These are phyloP conservation scores for Rhodotorula sp. DNA, from an alignment of 1,284 basidiomycete genomes.

Conservation along the genomic window DNA sequence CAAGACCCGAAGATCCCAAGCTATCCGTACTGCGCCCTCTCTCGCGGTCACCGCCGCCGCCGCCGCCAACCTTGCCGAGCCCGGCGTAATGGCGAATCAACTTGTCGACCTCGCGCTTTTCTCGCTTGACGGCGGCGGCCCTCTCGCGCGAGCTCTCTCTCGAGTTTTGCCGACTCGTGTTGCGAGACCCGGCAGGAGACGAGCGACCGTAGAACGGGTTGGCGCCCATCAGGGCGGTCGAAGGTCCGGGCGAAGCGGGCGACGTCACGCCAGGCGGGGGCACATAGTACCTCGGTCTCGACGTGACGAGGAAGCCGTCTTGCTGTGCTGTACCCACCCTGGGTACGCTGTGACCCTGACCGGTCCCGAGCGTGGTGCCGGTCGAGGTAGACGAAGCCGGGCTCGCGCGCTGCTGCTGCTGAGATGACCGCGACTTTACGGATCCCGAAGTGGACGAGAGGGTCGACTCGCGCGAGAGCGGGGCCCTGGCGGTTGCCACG, in stretches of 20 bases:
- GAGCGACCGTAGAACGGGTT: slow-evolving; percentile 1
- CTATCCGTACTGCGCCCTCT: neutral
- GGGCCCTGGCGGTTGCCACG: neutral
- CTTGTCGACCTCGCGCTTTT: slow-evolving; percentile 1
- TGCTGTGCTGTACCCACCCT: neutral
- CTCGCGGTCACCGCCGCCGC: neutral
- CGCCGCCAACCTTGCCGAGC: neutral
- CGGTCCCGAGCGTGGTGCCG: neutral
- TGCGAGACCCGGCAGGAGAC: neutral
- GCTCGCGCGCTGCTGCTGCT: neutral
- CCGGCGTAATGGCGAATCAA: neutral
- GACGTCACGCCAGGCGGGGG: slow-evolving; percentile 6
- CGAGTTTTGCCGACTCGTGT: slow-evolving; percentile 5
- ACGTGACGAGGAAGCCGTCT: slow-evolving; percentile 32
- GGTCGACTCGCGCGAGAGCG: neutral
- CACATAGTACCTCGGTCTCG: slow-evolving; percentile 5
- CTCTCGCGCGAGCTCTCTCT: neutral
- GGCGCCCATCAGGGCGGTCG: slow-evolving; percentile 2
- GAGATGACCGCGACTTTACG: neutral
- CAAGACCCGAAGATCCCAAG: neutral
- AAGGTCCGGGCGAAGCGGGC: slow-evolving; percentile 12
- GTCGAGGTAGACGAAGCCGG: slow-evolving; percentile 5
- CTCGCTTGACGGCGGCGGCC: neutral
- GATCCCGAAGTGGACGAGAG: neutral
- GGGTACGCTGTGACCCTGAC: neutral